Percentiles rank a stretch among this genome's conserved stretches.
phyloP scores from a whole-genome alignment of 2,329 filamentous ascomycete genomes.

The Pyrenochaeta sp. region DNA sequence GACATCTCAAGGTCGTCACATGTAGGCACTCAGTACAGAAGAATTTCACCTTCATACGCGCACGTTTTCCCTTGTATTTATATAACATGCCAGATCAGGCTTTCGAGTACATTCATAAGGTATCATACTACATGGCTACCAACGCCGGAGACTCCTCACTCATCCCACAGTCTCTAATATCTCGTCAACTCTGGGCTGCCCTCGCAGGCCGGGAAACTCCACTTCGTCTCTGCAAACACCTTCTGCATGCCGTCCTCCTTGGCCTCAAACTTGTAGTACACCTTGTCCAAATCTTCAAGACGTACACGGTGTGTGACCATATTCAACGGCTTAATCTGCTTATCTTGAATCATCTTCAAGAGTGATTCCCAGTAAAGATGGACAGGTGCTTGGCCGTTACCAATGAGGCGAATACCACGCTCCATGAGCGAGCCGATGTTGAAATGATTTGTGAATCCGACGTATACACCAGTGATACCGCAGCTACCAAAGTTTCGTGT shows the following conservation, averaged over 20 bases:
- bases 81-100: no score
- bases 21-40: no score
- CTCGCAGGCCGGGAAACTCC: conserved; percentile 60
- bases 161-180: conserved; percentile 32
- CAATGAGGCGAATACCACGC: conserved; percentile 80
- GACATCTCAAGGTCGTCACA: no score
- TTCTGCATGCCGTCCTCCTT: conserved; percentile 80
- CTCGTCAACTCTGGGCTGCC: conserved; percentile 63
- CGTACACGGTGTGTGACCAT: conserved; percentile 82
- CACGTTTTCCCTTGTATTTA: no score
- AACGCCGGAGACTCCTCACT: not conserved
- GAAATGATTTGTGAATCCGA: conserved; percentile 78
- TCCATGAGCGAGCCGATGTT: conserved; percentile 87
- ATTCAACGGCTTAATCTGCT: conserved; percentile 75
- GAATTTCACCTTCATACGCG: no score
- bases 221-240: conserved; percentile 72
- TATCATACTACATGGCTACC: not conserved
- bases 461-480: conserved; percentile 78
- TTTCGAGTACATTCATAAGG: not conserved
- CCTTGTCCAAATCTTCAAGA: conserved; percentile 59
- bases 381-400: conserved; percentile 75
- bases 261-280: conserved; percentile 73
- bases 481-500: conserved; percentile 76
- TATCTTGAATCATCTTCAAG: conserved; percentile 71
- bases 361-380: conserved; percentile 85